These are phyloP conservation scores for Paradendryphiella salina DNA, from an alignment of 2,329 filamentous ascomycete species.

Conservation along the genomic window DNA sequence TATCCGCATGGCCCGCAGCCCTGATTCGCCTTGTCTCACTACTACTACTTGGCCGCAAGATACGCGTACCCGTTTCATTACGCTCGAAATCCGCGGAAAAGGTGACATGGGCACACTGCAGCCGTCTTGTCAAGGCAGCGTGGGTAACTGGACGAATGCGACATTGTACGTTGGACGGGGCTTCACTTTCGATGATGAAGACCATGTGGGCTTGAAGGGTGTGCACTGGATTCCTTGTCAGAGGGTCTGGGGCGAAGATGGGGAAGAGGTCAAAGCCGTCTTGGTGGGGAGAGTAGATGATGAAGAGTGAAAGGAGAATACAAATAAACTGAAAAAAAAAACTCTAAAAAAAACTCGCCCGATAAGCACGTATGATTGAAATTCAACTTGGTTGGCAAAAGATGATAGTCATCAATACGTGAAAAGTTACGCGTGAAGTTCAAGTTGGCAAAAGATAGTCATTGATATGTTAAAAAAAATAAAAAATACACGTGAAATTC, in stretches of 20 bases:
- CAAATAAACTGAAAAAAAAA: no score
- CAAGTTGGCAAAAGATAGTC: background rate
- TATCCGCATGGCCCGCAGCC: background rate
- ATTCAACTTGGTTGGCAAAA: background rate
- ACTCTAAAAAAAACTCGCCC: no score
- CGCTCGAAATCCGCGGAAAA: constrained; percentile 16
- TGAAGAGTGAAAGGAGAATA: background rate
- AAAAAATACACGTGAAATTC: no score
- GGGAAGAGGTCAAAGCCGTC: constrained; percentile 29
- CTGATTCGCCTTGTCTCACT: background rate
- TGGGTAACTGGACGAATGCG: constrained; percentile 19
- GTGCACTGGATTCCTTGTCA: constrained; percentile 40
- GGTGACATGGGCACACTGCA: constrained; percentile 6
- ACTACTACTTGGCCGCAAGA: background rate
- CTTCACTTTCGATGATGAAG: constrained; percentile 10
- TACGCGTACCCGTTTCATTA: constrained; percentile 15
- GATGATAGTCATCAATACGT: background rate
- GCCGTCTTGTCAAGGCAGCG: background rate
- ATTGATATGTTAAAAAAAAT: no score
- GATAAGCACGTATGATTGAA: background rate
- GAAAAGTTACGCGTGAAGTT: no score
- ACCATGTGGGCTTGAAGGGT: constrained; percentile 12
- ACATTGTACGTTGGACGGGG: constrained; percentile 29
- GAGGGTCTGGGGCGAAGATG: constrained; percentile 36
- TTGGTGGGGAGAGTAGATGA: constrained; percentile 33